phyloP scores from a whole-genome alignment of 352 stramenopile species.

The Phytophthora tubulina region DNA sequence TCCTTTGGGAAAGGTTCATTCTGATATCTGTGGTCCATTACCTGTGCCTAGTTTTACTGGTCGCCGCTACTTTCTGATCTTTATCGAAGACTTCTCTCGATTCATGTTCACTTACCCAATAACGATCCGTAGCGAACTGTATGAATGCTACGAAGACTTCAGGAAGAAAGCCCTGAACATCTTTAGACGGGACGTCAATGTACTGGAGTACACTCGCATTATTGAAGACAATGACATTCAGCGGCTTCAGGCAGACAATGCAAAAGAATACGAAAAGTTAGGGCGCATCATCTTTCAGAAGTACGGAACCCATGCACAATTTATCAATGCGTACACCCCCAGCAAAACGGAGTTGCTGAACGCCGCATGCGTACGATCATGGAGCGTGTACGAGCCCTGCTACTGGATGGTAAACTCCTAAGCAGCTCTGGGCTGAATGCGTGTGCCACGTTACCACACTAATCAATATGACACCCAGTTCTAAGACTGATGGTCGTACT shows the following conservation, averaged over 20 bases:
- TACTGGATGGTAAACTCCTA: constrained; percentile 1
- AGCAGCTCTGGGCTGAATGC: not conserved
- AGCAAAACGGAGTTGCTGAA: constrained; percentile 29
- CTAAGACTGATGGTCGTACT: not conserved
- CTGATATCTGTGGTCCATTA: constrained; percentile 20
- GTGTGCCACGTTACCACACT: not conserved
- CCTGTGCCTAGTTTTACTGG: constrained; percentile 16
- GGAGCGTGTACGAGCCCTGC: constrained; percentile 9
- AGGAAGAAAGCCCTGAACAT: constrained; percentile 3
- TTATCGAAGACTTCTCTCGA: constrained; percentile 30
- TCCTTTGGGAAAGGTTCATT: constrained; percentile 2
- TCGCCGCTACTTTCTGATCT: constrained; percentile 28
- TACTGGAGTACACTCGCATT: not conserved
- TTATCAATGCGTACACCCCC: constrained; percentile 19
- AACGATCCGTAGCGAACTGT: not conserved
- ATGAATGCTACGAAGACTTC: constrained; percentile 21
- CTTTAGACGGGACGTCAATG: not conserved
- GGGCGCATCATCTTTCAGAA: constrained; percentile 8
- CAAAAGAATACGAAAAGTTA: constrained; percentile 23
- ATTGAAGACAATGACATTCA: not conserved
- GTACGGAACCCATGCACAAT: constrained; percentile 23
- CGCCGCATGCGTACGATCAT: constrained; percentile 6
- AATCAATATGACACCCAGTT: constrained; percentile 10
- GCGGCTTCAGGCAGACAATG: constrained; percentile 18
- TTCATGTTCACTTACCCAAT: constrained; percentile 33